A percentile compares a stretch with the other conserved stretches of the same genome.
Conservation (phyloP, 116 monocot genomes). For the Phalaenopsis hybrid region DNA sequence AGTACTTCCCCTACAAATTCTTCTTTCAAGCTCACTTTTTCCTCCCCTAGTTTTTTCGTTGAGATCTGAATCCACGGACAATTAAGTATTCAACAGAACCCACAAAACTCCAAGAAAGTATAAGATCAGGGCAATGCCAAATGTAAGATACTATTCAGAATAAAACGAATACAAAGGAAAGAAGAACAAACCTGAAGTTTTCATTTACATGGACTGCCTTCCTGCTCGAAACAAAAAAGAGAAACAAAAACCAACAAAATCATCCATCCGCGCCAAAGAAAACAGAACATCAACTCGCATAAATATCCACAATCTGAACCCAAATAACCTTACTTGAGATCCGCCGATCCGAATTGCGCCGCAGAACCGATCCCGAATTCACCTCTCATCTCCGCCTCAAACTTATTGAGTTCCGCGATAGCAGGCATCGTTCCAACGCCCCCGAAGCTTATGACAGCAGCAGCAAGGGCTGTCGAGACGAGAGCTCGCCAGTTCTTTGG, state of each 20-base stretch:
- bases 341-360: constrained; percentile 89
- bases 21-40: no score
- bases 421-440: constrained; percentile 35
- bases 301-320: not conserved
- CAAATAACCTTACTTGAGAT: constrained; percentile 54
- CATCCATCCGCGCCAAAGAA: not conserved
- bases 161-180: not conserved
- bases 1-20: no score
- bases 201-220: constrained; percentile 85
- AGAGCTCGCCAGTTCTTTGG: constrained; percentile 37
- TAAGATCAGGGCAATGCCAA: no score
- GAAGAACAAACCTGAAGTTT: constrained; percentile 68
- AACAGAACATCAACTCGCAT: not conserved
- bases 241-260: not conserved
- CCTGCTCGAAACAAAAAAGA: constrained; percentile 34
- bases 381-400: constrained; percentile 69
- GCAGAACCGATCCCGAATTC: constrained; percentile 97
- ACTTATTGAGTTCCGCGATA: constrained; percentile 85
- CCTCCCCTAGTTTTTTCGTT: no score
- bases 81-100: no score
- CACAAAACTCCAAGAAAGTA: no score
- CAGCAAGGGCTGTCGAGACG: constrained; percentile 52
- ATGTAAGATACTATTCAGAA: no score
- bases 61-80: no score
- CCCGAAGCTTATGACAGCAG: constrained; percentile 18